phyloP scores from a whole-genome alignment of 495 filamentous ascomycete species.

The Friedmanniomyces simplex region DNA sequence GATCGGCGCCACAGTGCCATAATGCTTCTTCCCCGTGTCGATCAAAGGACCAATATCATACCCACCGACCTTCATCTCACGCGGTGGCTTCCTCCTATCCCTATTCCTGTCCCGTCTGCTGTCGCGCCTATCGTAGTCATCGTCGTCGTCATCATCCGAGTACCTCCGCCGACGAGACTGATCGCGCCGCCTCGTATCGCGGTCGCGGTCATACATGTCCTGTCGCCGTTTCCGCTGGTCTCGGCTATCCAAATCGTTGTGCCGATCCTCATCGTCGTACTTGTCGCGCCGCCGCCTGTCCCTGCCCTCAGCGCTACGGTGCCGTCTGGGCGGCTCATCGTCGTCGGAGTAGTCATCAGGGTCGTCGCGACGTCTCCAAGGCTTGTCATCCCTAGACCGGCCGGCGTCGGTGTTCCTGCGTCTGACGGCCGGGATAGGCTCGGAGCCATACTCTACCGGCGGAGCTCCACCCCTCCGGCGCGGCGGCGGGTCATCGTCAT shows the following conservation, averaged over 20 bases:
- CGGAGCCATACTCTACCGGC: constrained; percentile 19
- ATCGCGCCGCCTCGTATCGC: constrained; percentile 2
- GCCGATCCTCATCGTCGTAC: constrained; percentile 14
- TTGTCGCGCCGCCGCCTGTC: constrained; percentile 5
- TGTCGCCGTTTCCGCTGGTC: constrained; percentile 4
- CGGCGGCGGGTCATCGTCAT: constrained; percentile 13
- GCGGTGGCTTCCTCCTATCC: constrained; percentile 6
- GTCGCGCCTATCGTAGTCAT: constrained; percentile 14
- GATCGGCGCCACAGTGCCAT: constrained; percentile 15
- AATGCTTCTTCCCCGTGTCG: constrained; percentile 18
- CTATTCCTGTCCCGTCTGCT: constrained; percentile 6
- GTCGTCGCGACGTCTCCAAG: background rate
- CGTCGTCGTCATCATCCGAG: constrained; percentile 12
- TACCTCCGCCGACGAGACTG: constrained; percentile 3
- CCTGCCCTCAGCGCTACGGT: constrained; percentile 6
- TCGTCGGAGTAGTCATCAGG: constrained; percentile 9
- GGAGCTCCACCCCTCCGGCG: constrained; percentile 3
- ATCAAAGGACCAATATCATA: constrained; percentile 18
- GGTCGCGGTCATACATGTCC: constrained; percentile 11
- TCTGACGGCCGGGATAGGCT: constrained; percentile 6
- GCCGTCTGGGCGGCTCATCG: constrained; percentile 8
- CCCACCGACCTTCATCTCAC: constrained; percentile 18
- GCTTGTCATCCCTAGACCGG: background rate
- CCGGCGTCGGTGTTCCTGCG: constrained; percentile 11
- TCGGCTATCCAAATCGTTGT: constrained; percentile 7